Percentiles rank a stretch among this genome's conserved stretches.
phyloP scores from a whole-genome alignment of 2,329 filamentous ascomycete species.

The Fusarium pseudocircinatum region DNA sequence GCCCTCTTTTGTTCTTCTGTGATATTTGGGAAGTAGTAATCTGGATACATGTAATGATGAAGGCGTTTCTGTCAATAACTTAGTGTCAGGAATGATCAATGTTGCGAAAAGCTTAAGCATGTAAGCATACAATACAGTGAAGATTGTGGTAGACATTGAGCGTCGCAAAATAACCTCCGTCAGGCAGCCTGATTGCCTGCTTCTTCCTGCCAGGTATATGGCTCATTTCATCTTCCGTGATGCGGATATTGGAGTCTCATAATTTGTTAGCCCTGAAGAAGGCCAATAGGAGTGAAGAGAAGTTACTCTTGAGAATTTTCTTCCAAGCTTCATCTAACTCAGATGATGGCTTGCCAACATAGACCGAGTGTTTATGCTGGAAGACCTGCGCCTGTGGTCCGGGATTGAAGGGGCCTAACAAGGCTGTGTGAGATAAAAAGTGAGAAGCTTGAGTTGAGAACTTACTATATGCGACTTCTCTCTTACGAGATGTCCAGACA shows the following conservation, averaged over 20 bases:
- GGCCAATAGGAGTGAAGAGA: too few relatives aligned
- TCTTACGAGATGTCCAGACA: rapidly evolving
- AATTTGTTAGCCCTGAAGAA: rapidly evolving
- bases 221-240: background rate
- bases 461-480: background rate
- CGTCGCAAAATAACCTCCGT: background rate
- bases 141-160: background rate
- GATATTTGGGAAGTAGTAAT: background rate
- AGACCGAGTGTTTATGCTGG: background rate
- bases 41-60: background rate
- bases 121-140: background rate
- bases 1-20: background rate
- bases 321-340: background rate
- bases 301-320: background rate
- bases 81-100: background rate
- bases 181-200: background rate
- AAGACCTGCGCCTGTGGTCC: background rate
- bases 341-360: background rate
- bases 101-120: too few relatives aligned
- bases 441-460: rapidly evolving
- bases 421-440: background rate
- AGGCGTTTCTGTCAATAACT: background rate
- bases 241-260: background rate
- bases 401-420: background rate
- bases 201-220: background rate